Evolutionary conservation across 2,329 filamentous ascomycete species (phyloP).

Genomic region (Colletotrichum echinochloae): DNA sequence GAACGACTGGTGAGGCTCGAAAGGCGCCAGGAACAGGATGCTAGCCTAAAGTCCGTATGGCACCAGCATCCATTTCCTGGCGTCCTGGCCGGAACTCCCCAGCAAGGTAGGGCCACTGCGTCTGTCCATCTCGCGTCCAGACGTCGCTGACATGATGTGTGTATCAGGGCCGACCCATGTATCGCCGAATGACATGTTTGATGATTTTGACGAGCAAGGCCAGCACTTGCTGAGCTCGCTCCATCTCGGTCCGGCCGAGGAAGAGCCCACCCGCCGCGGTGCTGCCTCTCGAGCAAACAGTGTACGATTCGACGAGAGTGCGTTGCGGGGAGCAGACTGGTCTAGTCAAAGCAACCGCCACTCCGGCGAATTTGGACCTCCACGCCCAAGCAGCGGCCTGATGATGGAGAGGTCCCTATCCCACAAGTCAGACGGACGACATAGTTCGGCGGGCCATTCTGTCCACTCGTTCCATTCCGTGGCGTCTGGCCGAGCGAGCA

Average conservation of each 20-base stretch:
- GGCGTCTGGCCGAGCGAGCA: conserved; percentile 85
- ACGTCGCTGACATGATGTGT: conserved; percentile 42
- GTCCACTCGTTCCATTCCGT: conserved; percentile 74
- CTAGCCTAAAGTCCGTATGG: conserved; percentile 87
- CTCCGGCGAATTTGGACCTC: conserved; percentile 83
- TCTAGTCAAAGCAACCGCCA: conserved; percentile 81
- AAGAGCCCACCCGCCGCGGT: conserved; percentile 85
- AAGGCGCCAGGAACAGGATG: conserved; percentile 75
- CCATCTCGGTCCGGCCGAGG: conserved; percentile 83
- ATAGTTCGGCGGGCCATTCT: conserved; percentile 87
- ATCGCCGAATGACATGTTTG: conserved; percentile 85
- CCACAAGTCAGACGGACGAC: conserved; percentile 94
- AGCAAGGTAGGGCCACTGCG: conserved; percentile 75
- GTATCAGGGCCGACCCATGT: conserved; percentile 83
- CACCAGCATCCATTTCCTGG: conserved; percentile 92
- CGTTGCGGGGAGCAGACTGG: conserved; percentile 88
- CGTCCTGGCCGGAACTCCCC: conserved; percentile 82
- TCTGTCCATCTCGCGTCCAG: not conserved
- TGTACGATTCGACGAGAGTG: conserved; percentile 96
- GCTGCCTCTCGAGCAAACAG: conserved; percentile 94
- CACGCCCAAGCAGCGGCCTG: conserved; percentile 83
- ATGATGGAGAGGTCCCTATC: conserved; percentile 93
- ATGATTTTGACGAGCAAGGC: conserved; percentile 88
- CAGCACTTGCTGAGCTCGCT: conserved; percentile 84
- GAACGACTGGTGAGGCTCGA: conserved; percentile 72